Evolutionary conservation across 2,329 filamentous ascomycete genomes (phyloP).

Genomic region (Fusarium ambrosium): DNA sequence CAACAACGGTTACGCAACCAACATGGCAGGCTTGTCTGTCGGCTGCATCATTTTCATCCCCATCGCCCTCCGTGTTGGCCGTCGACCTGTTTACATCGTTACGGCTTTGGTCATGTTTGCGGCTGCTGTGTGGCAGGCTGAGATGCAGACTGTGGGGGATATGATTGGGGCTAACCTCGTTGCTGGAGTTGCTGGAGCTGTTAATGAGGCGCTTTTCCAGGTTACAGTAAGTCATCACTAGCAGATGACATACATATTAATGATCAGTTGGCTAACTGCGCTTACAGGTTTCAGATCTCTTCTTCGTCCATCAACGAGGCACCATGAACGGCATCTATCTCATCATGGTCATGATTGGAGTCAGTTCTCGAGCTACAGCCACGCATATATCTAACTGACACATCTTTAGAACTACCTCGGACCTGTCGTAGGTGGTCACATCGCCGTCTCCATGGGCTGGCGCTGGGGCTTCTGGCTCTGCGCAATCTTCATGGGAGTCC

Average conservation of each 20-base stretch:
- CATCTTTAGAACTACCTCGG: constrained; percentile 32
- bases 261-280: neutral
- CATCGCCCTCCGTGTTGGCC: constrained; percentile 49
- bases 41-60: constrained; percentile 53
- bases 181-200: constrained; percentile 53
- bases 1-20: constrained; percentile 46
- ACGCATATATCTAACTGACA: rapidly evolving
- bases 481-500: constrained; percentile 36
- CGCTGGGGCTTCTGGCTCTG: constrained; percentile 57
- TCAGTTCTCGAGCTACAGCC: neutral
- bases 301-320: constrained; percentile 50
- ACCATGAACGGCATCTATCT: constrained; percentile 47
- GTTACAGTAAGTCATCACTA: constrained; percentile 46
- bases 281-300: constrained; percentile 44
- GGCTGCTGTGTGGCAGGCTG: constrained; percentile 42
- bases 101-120: constrained; percentile 42
- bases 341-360: constrained; percentile 32
- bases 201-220: constrained; percentile 54
- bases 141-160: constrained; percentile 38
- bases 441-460: constrained; percentile 42
- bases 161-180: constrained; percentile 43
- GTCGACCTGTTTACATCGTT: constrained; percentile 48
- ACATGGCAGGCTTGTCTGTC: constrained; percentile 47
- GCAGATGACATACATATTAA: neutral
- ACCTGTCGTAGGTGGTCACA: constrained; percentile 30